Conservation (phyloP, 176 grass and related monocot species). For the Carex scoparia region DNA sequence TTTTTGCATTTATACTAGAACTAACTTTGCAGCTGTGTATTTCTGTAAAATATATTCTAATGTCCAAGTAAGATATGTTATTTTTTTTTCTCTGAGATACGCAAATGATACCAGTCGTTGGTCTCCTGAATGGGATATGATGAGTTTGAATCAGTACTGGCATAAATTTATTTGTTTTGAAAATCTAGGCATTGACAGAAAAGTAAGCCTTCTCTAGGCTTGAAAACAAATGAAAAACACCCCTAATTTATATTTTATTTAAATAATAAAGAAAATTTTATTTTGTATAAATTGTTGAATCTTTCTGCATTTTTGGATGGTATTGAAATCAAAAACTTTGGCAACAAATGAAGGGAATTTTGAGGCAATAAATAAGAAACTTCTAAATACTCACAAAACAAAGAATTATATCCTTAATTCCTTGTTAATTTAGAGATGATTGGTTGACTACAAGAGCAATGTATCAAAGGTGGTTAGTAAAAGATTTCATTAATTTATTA, state of each 20-base stretch:
- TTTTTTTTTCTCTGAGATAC: not conserved
- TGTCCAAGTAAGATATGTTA: not conserved
- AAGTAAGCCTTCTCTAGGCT: not conserved
- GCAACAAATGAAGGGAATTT: not conserved
- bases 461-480: not conserved
- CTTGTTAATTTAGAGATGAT: not conserved
- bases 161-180: not conserved
- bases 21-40: not conserved
- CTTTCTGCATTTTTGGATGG: not conserved
- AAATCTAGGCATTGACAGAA: slow-evolving; percentile 1
- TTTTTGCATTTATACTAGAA: not conserved
- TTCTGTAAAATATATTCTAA: not conserved
- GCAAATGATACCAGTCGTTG: not conserved
- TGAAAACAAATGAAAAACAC: not conserved
- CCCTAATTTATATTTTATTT: not conserved
- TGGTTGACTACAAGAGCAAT: not conserved
- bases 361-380: not conserved
- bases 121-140: not conserved
- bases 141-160: not conserved
- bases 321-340: not conserved
- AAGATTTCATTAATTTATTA: no score
- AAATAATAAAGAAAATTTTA: not conserved
- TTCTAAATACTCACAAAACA: not conserved
- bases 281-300: not conserved
- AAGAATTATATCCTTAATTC: not conserved